Base-by-base conservation (phyloP, 805 yeast genomes). In the Lipomyces chichibuensis region DNA sequence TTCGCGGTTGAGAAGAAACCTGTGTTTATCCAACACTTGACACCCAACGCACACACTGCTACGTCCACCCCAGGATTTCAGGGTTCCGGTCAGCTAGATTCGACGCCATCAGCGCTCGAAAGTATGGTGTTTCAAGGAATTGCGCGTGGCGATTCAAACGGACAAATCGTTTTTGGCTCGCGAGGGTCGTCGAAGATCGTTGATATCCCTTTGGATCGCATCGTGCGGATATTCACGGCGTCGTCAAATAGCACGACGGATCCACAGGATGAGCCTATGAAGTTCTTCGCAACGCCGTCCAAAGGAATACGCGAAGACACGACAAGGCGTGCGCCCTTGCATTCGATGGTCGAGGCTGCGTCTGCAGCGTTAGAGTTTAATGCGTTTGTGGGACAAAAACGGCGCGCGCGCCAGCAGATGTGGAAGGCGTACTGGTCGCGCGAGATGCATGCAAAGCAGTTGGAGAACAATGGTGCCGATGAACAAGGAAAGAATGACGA, bases 1-100 rank as follows among this genome's bases (percentile, higher is more conserved):
- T 80, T 83, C 37, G 86, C 84, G 11, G 64, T 74, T 37, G 79
- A 77, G 60, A 76, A 74, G 65, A 64, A 46, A 53, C 53, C 65
- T 11, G 53, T 57, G 13, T 46, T 52, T 4, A 57, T 25, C 6
- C 61, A 3, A 3, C 46, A 56, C 27, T 14, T 33, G 20, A 55
- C 53, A 11, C n/a, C 35, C 39, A 29, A 62, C 20, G 55, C 55
- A 14, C 37, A 63, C 51, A 52, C 51, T 11, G 51, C 58, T 37
- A 32, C 49, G n/a, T 57, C 66, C 59, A 20, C 56, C 35, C 46
- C 59, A 57, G 35, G 23, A 46, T 39, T 49, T 13, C 32, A 53
- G 17, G 57, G 58, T 5, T n/a, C 70, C 32, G 39, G 64, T 60
- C 8, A 39, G 37, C 8, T 35, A 27, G 51, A 57, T 55, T 59